Percentiles rank a stretch among this genome's conserved stretches.
These are phyloP conservation scores for Aspergillus sp. DNA, from an alignment of 2,329 filamentous ascomycete species.

Conservation along the genomic window DNA sequence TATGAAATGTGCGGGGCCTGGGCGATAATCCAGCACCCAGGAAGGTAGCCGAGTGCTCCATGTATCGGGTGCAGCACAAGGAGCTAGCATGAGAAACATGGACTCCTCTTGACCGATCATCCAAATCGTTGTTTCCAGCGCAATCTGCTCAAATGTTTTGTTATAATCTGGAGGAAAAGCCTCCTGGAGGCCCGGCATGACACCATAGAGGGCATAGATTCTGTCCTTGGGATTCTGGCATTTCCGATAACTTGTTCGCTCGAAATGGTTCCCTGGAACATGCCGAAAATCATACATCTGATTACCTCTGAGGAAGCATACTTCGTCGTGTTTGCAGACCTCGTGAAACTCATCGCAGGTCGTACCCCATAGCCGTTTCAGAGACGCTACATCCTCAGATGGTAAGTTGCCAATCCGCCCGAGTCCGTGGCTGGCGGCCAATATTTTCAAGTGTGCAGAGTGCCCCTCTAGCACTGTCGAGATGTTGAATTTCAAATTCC, in stretches of 20 bases:
- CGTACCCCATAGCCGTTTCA: no score
- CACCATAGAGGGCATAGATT: background rate
- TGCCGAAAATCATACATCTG: no score
- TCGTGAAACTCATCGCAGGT: no score
- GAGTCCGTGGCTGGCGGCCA: no score
- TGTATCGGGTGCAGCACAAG: background rate
- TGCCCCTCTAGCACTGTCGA: background rate
- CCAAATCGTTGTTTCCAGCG: background rate
- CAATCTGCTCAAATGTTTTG: background rate
- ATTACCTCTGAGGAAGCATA: no score
- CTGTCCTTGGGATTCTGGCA: background rate
- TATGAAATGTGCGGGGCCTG: background rate
- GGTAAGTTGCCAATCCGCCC: no score
- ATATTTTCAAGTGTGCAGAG: no score
- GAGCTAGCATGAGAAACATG: rapidly evolving
- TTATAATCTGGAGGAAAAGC: background rate
- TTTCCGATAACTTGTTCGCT: background rate
- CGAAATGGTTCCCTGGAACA: no score
- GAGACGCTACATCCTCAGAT: no score
- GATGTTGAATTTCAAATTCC: rapidly evolving
- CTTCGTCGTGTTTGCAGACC: no score
- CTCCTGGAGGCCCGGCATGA: background rate
- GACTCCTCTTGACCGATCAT: background rate
- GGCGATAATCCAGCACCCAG: background rate
- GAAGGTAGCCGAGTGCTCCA: background rate